A percentile compares a stretch with the other conserved stretches of the same genome.
These are phyloP conservation scores for Fusarium acutatum DNA, from an alignment of 2,329 filamentous ascomycete species.

Conservation along the genomic window DNA sequence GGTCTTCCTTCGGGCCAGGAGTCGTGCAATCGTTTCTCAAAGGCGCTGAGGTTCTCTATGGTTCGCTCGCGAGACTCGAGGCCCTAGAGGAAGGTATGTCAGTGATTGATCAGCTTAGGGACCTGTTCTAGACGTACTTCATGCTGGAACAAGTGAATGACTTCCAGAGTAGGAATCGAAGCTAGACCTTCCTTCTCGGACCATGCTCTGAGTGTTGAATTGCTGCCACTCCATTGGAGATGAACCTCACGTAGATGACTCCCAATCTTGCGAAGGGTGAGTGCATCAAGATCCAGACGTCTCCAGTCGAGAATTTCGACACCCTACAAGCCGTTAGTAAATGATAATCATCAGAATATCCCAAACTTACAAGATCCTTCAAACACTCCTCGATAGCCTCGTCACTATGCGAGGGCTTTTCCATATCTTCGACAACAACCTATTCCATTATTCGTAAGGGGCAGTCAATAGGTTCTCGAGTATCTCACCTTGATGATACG, in stretches of 20 bases:
- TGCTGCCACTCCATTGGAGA: constrained; percentile 18
- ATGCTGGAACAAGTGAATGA: not conserved
- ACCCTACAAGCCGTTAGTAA: not conserved
- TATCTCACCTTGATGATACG: constrained; percentile 5
- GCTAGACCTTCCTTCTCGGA: constrained; percentile 10
- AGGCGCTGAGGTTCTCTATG: not conserved
- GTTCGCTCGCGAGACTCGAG: not conserved
- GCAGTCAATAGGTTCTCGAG: rapidly evolving
- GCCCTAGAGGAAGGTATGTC: not conserved
- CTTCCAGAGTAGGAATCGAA: not conserved
- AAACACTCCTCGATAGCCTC: constrained; percentile 7
- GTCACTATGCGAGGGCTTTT: constrained; percentile 15
- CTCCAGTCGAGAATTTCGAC: not conserved
- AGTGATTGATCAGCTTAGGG: too few species aligned
- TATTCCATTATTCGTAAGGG: not conserved
- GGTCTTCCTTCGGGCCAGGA: not conserved
- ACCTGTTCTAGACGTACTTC: not conserved
- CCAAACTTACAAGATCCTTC: not conserved
- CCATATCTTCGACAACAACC: constrained; percentile 14
- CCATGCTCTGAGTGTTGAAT: constrained; percentile 4
- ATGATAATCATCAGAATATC: rapidly evolving
- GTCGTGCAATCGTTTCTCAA: not conserved
- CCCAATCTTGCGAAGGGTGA: not conserved
- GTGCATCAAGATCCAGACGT: not conserved
- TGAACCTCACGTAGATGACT: not conserved